Percentiles rank a stretch among this genome's conserved stretches.
Evolutionary conservation across 495 filamentous ascomycete genomes (phyloP).

Genomic region (Recurvomyces mirabilis): DNA sequence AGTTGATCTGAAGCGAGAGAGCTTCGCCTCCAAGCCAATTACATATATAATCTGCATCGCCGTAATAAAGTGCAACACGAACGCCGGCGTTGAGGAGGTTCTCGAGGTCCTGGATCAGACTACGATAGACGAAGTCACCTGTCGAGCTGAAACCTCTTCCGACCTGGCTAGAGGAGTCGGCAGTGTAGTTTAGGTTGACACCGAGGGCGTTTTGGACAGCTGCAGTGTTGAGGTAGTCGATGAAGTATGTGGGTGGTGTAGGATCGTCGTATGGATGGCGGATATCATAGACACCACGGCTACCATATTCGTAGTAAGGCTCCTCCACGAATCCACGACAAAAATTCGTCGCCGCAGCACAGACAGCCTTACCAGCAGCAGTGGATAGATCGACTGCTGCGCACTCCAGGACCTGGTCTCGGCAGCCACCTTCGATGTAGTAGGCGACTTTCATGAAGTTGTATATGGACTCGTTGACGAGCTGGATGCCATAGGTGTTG

Average conservation of each 20-base stretch:
- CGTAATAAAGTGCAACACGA: conserved; percentile 34
- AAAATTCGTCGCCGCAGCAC: conserved; percentile 32
- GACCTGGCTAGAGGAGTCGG: conserved; percentile 1
- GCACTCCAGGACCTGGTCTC: conserved; percentile 35
- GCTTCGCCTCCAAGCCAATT: conserved; percentile 48
- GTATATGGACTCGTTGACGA: conserved; percentile 47
- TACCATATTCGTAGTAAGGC: conserved; percentile 37
- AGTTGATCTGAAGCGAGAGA: conserved; percentile 43
- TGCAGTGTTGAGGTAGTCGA: conserved; percentile 37
- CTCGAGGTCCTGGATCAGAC: conserved; percentile 37
- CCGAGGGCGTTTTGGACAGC: conserved; percentile 39
- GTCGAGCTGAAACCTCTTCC: conserved; percentile 32
- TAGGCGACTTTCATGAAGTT: conserved; percentile 38
- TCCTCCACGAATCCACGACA: conserved; percentile 32
- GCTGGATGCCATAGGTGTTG: conserved; percentile 64
- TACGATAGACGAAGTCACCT: conserved; percentile 40
- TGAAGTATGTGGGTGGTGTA: conserved; percentile 39
- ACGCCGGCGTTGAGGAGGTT: conserved; percentile 35
- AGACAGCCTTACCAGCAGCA: conserved; percentile 29
- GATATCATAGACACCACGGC: conserved; percentile 42
- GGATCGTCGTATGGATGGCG: conserved; percentile 38
- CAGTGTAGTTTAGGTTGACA: conserved; percentile 40
- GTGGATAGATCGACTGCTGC: conserved; percentile 28
- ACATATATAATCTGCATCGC: conserved; percentile 37
- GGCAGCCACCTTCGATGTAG: conserved; percentile 31